A percentile compares a stretch with the other conserved stretches of the same genome.
These are phyloP conservation scores for Setaria viridis DNA, from an alignment of 202 grass and related monocot species.

Conservation along the genomic window DNA sequence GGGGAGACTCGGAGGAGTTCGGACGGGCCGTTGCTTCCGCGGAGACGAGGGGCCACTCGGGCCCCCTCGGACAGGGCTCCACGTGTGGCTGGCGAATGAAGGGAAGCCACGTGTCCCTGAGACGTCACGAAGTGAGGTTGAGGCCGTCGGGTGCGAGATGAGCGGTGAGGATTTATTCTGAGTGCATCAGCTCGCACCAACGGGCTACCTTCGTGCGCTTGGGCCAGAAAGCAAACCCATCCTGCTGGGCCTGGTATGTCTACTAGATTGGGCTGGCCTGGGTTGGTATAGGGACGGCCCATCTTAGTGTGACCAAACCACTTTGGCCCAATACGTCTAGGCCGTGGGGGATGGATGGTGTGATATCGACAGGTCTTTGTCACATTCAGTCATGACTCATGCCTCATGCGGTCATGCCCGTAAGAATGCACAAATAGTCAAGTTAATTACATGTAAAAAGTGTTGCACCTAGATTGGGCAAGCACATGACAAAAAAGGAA, in stretches of 20 bases:
- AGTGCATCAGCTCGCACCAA: neutral
- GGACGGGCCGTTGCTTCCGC: conserved; percentile 32
- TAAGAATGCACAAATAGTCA: neutral
- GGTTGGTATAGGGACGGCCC: no score
- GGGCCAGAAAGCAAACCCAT: neutral
- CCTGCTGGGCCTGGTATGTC: neutral
- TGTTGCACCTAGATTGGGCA: no score
- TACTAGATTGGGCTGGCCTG: neutral
- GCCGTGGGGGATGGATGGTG: no score
- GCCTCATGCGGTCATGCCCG: neutral
- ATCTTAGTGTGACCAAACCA: neutral
- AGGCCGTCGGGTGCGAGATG: neutral
- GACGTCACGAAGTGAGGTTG: neutral
- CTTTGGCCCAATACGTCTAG: no score
- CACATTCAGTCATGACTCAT: no score
- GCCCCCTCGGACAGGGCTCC: neutral
- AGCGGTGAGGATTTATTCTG: neutral
- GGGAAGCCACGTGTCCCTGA: neutral
- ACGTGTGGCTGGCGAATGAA: neutral
- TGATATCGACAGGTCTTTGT: no score
- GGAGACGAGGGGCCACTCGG: neutral
- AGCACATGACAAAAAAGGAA: neutral
- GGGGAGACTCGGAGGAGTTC: neutral
- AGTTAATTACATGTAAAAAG: neutral
- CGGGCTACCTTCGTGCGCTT: neutral